Conservation (phyloP, 2,329 filamentous ascomycete genomes). For the Xenosphaeropsis pyriputrescens region DNA sequence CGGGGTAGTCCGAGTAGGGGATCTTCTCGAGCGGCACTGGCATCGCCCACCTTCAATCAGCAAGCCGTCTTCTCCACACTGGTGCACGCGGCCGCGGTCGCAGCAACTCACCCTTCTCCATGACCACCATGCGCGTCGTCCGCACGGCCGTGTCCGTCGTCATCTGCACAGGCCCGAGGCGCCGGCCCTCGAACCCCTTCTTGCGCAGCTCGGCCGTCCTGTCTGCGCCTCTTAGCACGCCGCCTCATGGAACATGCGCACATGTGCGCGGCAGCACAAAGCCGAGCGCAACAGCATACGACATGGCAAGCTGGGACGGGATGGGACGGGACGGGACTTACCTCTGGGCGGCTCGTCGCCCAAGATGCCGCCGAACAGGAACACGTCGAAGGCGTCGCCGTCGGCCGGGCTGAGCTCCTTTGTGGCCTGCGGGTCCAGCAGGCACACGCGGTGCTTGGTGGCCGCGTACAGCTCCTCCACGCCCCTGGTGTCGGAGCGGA, state of each 20-base stretch:
- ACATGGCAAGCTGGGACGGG: slow-evolving; percentile 1
- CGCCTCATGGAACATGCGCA: no score
- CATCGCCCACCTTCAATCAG: not conserved
- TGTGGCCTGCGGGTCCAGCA: slow-evolving; percentile 74
- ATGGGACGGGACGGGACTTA: slow-evolving; percentile 34
- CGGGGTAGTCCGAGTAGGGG: slow-evolving; percentile 73
- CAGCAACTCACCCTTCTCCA: slow-evolving; percentile 56
- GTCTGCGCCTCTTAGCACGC: slow-evolving; percentile 34
- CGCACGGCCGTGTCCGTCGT: slow-evolving; percentile 95
- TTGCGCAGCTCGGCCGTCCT: slow-evolving; percentile 89
- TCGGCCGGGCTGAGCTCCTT: slow-evolving; percentile 76
- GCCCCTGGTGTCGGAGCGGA: slow-evolving; percentile 59
- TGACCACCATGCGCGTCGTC: slow-evolving; percentile 79
- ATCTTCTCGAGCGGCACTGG: slow-evolving; percentile 66
- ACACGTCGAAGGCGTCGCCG: slow-evolving; percentile 70
- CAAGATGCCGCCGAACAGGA: slow-evolving; percentile 90
- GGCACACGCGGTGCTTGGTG: slow-evolving; percentile 64
- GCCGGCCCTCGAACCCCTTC: slow-evolving; percentile 79
- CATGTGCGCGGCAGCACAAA: no score
- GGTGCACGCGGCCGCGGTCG: no score
- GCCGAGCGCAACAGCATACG: no score
- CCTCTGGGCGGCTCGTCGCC: slow-evolving; percentile 90
- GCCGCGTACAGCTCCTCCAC: slow-evolving; percentile 69
- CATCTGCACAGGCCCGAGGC: slow-evolving; percentile 90
- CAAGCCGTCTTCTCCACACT: no score